Conservation (phyloP, 2,329 filamentous ascomycete genomes). For the Dissoconium aciculare region DNA sequence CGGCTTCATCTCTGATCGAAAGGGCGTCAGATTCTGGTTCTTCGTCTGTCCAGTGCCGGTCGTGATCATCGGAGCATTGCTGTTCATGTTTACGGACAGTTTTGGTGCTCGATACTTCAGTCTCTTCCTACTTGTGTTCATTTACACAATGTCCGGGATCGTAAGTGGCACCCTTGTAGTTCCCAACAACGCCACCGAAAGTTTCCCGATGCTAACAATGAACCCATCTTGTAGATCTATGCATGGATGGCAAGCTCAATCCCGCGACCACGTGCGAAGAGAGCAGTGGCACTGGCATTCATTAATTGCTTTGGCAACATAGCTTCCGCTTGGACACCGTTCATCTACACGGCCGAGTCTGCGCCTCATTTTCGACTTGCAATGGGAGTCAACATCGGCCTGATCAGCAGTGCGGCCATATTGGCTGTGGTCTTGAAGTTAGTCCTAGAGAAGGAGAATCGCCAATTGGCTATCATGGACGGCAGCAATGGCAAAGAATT, state of each 20-base stretch:
- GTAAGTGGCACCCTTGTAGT: slow-evolving; percentile 5
- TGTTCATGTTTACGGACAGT: slow-evolving; percentile 38
- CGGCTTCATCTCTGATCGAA: slow-evolving; percentile 31
- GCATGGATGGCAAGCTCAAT: slow-evolving; percentile 67
- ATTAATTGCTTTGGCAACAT: slow-evolving; percentile 62
- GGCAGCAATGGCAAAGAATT: slow-evolving; percentile 32
- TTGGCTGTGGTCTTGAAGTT: slow-evolving; percentile 18
- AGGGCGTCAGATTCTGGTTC: slow-evolving; percentile 37
- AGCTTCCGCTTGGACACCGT: slow-evolving; percentile 46
- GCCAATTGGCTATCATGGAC: slow-evolving; percentile 36
- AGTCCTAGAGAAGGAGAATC: slow-evolving; percentile 32
- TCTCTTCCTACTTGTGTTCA: slow-evolving; percentile 41
- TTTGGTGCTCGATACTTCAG: slow-evolving; percentile 41
- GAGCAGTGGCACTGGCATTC: slow-evolving; percentile 55
- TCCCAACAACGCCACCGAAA: background rate
- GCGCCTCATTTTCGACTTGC: slow-evolving; percentile 20
- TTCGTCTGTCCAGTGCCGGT: slow-evolving; percentile 38
- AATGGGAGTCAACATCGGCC: slow-evolving; percentile 23
- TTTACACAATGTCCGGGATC: slow-evolving; percentile 41
- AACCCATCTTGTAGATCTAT: slow-evolving; percentile 29
- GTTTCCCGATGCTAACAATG: background rate
- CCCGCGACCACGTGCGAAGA: slow-evolving; percentile 60
- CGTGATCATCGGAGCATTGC: slow-evolving; percentile 36
- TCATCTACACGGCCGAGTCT: slow-evolving; percentile 22
- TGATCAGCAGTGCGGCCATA: slow-evolving; percentile 17